Evolutionary conservation across 495 filamentous ascomycete genomes (phyloP).

Genomic region (Xylaria cubensis): DNA sequence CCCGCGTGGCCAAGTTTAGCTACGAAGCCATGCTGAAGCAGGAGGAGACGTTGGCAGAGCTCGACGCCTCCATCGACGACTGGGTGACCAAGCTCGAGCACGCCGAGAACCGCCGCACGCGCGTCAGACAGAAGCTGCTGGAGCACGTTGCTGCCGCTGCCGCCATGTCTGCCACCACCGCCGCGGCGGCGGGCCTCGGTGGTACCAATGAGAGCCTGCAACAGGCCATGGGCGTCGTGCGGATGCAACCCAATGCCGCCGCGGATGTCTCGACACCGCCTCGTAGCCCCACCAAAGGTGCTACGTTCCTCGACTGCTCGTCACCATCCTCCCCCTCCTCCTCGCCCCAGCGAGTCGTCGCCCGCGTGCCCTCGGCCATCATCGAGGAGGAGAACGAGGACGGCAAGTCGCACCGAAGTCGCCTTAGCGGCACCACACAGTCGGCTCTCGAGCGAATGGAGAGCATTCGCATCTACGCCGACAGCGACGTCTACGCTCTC

Average conservation of each 20-base stretch:
- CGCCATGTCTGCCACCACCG: slow-evolving; percentile 44
- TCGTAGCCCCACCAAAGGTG: slow-evolving; percentile 51
- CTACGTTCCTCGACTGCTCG: slow-evolving; percentile 37
- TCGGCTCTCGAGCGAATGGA: slow-evolving; percentile 53
- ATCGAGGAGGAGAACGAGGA: slow-evolving; percentile 52
- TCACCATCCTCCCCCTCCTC: slow-evolving; percentile 49
- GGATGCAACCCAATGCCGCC: slow-evolving; percentile 43
- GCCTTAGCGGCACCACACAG: slow-evolving; percentile 32
- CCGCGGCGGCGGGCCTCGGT: slow-evolving; percentile 32
- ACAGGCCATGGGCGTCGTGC: slow-evolving; percentile 47
- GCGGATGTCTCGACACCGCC: slow-evolving; percentile 56
- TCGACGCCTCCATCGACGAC: slow-evolving; percentile 76
- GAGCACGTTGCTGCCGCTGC: slow-evolving; percentile 73
- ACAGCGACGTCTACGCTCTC: slow-evolving; percentile 66
- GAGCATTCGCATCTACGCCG: slow-evolving; percentile 73
- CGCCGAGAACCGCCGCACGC: slow-evolving; percentile 73
- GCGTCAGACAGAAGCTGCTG: slow-evolving; percentile 76
- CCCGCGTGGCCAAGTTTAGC: slow-evolving; percentile 67
- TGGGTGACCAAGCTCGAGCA: slow-evolving; percentile 76
- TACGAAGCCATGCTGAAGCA: slow-evolving; percentile 74
- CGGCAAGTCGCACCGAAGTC: slow-evolving; percentile 29
- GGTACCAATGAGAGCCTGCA: slow-evolving; percentile 50
- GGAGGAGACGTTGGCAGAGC: slow-evolving; percentile 73
- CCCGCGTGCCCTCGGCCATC: slow-evolving; percentile 57
- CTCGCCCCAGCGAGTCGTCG: slow-evolving; percentile 50